Percentiles rank a stretch among this genome's conserved stretches.
These are phyloP conservation scores for Leccinum rimulosum DNA, from an alignment of 768 basidiomycete genomes.

Conservation along the genomic window DNA sequence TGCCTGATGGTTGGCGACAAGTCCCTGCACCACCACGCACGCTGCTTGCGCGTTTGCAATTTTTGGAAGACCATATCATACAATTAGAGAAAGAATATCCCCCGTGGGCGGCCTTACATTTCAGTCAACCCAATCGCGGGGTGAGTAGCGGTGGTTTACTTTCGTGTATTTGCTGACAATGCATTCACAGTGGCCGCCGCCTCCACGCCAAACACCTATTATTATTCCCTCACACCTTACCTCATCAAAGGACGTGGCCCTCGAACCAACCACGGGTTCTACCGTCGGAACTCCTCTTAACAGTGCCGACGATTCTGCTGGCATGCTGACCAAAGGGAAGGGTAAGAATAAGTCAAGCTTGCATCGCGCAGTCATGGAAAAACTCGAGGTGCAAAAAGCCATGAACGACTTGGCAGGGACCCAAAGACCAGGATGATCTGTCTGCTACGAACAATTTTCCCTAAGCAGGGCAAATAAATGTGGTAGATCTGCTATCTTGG, in stretches of 20 bases:
- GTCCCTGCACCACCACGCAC: conserved; percentile 71
- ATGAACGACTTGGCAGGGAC: conserved; percentile 47
- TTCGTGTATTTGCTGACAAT: neutral
- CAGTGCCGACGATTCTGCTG: conserved; percentile 10
- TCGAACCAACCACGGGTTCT: conserved; percentile 11
- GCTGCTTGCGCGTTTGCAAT: conserved; percentile 61
- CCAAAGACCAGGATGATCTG: conserved; percentile 16
- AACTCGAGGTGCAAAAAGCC: conserved; percentile 70
- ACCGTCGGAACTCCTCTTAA: conserved; percentile 9
- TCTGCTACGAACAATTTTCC: neutral
- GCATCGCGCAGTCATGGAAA: conserved; percentile 73
- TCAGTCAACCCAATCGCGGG: conserved; percentile 78
- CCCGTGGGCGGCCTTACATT: conserved; percentile 86
- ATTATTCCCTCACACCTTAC: conserved; percentile 70
- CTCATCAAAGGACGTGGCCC: conserved; percentile 28
- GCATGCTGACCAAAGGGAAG: conserved; percentile 26
- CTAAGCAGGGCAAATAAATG: neutral
- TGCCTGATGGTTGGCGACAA: conserved; percentile 29
- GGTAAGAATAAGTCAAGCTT: conserved; percentile 57
- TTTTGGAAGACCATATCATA: conserved; percentile 73
- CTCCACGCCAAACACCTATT: conserved; percentile 72
- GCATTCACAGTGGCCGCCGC: conserved; percentile 71
- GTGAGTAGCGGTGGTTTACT: conserved; percentile 43
- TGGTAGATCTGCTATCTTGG: neutral
- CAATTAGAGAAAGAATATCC: conserved; percentile 80